Percentiles rank a stretch among this genome's conserved stretches.
These are phyloP conservation scores for Rhexocercosporidium sp. DNA, from an alignment of 2,329 filamentous ascomycete genomes.

Conservation along the genomic window DNA sequence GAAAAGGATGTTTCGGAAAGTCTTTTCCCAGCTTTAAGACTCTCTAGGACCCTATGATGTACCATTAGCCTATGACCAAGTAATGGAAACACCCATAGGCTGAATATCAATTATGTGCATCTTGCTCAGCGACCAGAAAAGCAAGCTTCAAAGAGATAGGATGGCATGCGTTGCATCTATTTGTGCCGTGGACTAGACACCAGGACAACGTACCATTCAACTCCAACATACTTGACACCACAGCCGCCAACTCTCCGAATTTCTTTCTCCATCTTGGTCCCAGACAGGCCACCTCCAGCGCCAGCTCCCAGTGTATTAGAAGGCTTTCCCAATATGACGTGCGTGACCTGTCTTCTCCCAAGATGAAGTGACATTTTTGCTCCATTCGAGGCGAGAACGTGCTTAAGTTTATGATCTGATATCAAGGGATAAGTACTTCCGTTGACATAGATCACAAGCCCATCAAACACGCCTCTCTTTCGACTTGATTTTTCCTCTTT, in stretches of 20 bases:
- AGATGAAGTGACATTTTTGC: slow-evolving; percentile 73
- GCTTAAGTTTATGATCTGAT: slow-evolving; percentile 86
- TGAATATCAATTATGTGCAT: not conserved
- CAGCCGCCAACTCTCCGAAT: slow-evolving; percentile 70
- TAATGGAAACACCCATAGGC: not conserved
- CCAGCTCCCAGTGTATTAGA: slow-evolving; percentile 51
- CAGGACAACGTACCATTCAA: slow-evolving; percentile 69
- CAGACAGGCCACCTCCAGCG: slow-evolving; percentile 76
- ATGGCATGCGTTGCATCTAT: not conserved
- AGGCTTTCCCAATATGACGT: slow-evolving; percentile 74
- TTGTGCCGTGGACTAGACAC: not conserved
- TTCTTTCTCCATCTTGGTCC: slow-evolving; percentile 81
- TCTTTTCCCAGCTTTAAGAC: slow-evolving; percentile 75
- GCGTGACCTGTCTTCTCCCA: slow-evolving; percentile 19
- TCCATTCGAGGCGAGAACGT: slow-evolving; percentile 75
- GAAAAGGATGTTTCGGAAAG: slow-evolving; percentile 77
- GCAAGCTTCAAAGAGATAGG: not conserved
- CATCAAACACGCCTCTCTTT: slow-evolving; percentile 62
- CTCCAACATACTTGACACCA: slow-evolving; percentile 77
- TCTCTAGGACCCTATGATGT: slow-evolving; percentile 75
- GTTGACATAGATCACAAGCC: slow-evolving; percentile 82
- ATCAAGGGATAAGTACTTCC: slow-evolving; percentile 81
- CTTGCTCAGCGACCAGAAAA: not conserved
- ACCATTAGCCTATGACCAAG: slow-evolving; percentile 13
- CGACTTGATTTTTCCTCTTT: slow-evolving; percentile 42